phyloP scores from a whole-genome alignment of 2,329 filamentous ascomycete genomes.

The Metarhizium robertsii region DNA sequence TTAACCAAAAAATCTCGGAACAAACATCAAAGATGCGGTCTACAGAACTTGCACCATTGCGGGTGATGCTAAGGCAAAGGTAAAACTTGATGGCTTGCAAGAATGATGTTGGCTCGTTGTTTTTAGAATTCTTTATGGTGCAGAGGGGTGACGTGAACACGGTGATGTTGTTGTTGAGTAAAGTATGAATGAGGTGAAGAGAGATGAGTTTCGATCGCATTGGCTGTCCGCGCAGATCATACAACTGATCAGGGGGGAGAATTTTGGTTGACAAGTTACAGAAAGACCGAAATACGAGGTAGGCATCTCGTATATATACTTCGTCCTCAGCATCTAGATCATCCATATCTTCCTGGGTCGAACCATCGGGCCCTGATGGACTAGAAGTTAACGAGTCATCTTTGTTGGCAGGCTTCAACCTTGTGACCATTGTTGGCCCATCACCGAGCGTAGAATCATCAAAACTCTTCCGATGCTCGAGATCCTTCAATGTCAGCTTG shows the following conservation, averaged over 20 bases:
- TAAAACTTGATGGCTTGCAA: conserved; percentile 96
- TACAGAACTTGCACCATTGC: conserved; percentile 90
- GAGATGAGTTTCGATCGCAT: conserved; percentile 97
- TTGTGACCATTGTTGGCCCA: conserved; percentile 57
- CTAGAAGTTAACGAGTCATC: conserved; percentile 36
- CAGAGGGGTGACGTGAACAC: conserved; percentile 89
- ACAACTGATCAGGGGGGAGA: conserved; percentile 79
- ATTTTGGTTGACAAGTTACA: conserved; percentile 95
- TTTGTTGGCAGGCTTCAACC: conserved; percentile 41
- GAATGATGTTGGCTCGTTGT: conserved; percentile 79
- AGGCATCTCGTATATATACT: conserved; percentile 93
- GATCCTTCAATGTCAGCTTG: conserved; percentile 57
- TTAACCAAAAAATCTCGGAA: conserved; percentile 96
- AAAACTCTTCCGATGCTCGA: conserved; percentile 60
- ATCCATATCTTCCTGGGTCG: conserved; percentile 47
- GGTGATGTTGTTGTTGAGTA: conserved; percentile 85
- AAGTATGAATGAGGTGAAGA: conserved; percentile 87
- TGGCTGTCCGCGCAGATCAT: conserved; percentile 84
- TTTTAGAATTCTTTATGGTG: conserved; percentile 86
- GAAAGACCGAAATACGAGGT: conserved; percentile 93
- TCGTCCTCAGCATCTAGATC: conserved; percentile 71
- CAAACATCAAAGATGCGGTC: conserved; percentile 90
- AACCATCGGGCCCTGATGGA: conserved; percentile 45
- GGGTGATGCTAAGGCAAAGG: conserved; percentile 84
- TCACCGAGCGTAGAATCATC: conserved; percentile 59